Conservation (phyloP, 441 rosid genomes). For the Croton laevigatus region DNA sequence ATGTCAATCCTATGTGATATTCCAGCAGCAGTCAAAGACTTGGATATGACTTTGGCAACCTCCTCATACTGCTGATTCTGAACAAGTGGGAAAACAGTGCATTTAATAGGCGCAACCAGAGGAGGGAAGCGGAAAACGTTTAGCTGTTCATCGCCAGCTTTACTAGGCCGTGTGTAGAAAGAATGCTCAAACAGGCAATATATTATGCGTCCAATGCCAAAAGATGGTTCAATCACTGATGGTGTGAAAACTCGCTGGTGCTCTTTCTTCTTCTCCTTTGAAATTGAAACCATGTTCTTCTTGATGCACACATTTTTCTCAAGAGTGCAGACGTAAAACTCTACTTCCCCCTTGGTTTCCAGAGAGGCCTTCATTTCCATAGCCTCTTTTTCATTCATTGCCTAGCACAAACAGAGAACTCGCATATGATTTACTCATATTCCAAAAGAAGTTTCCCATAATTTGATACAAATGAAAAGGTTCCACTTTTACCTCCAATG, state of each 20-base stretch:
- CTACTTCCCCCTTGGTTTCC: constrained; percentile 64
- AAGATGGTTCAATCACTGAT: constrained; percentile 72
- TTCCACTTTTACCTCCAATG: constrained; percentile 54
- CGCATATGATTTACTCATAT: not conserved
- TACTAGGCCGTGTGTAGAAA: constrained; percentile 61
- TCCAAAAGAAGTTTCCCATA: not conserved
- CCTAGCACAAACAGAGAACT: constrained; percentile 27
- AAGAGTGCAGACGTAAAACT: constrained; percentile 56
- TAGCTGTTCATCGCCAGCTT: constrained; percentile 63
- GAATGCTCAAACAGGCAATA: constrained; percentile 72
- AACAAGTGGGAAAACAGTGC: constrained; percentile 73
- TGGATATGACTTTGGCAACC: constrained; percentile 59
- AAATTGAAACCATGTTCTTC: constrained; percentile 62
- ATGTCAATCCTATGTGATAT: constrained; percentile 72
- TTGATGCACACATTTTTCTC: constrained; percentile 47
- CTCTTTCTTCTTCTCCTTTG: constrained; percentile 71
- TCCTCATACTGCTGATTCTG: constrained; percentile 62
- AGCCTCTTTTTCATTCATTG: constrained; percentile 65
- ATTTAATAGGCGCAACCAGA: constrained; percentile 67
- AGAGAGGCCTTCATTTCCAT: constrained; percentile 54
- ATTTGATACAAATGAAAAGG: not conserved
- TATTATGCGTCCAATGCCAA: constrained; percentile 70
- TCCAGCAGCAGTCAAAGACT: constrained; percentile 56
- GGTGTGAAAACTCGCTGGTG: constrained; percentile 73
- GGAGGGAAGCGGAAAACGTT: constrained; percentile 75